These are phyloP conservation scores for Onygena corvina DNA, from an alignment of 2,329 filamentous ascomycete genomes.

Conservation along the genomic window DNA sequence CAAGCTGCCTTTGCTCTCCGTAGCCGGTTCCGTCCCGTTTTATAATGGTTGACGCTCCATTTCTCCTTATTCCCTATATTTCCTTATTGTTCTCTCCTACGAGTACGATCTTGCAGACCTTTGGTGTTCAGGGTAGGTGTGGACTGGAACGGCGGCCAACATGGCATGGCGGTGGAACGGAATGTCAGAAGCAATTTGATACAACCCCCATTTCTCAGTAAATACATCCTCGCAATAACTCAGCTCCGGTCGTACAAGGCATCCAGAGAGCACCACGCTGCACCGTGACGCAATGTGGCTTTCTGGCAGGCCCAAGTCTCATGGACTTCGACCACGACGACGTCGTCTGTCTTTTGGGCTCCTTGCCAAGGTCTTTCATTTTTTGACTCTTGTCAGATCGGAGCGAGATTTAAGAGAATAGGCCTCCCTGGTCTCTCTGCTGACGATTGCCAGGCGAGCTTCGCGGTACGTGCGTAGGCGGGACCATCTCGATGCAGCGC, in stretches of 20 bases:
- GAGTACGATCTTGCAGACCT: conserved; percentile 8
- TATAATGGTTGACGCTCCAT: conserved; percentile 17
- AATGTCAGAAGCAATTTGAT: not conserved
- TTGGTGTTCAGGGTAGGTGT: conserved; percentile 14
- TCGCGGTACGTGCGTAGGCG: not conserved
- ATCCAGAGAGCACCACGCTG: too few relatives aligned
- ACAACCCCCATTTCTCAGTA: not conserved
- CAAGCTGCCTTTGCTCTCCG: conserved; percentile 6
- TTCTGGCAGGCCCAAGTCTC: not conserved
- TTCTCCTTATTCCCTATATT: conserved; percentile 28
- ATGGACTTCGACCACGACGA: too few relatives aligned
- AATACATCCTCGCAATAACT: not conserved
- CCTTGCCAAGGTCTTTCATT: too few relatives aligned
- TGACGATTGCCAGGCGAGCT: too few relatives aligned
- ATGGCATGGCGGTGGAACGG: not conserved
- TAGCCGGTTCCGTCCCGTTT: conserved; percentile 7
- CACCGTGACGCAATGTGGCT: not conserved
- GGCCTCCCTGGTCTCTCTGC: too few relatives aligned
- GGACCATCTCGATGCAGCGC: not conserved
- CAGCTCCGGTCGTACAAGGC: conserved; percentile 2
- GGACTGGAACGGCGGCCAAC: conserved; percentile 4
- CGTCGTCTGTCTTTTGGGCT: too few relatives aligned
- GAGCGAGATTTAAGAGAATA: too few relatives aligned
- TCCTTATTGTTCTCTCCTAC: conserved; percentile 15
- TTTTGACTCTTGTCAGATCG: too few relatives aligned